phyloP scores from a whole-genome alignment of 2,329 filamentous ascomycete species.

The Harringtonia aguacate region DNA sequence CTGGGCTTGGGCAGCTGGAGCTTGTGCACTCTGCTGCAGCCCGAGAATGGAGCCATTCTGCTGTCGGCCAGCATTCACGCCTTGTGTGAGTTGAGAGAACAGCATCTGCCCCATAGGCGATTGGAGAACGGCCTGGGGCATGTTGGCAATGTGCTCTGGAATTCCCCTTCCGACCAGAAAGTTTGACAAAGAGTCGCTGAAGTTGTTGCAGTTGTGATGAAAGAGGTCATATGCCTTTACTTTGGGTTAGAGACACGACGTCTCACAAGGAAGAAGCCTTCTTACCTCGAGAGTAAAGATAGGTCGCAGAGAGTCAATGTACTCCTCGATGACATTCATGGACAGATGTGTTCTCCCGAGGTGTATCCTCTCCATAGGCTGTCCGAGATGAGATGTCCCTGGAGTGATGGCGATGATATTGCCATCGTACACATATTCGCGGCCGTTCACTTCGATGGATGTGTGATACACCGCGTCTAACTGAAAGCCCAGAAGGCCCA shows the following conservation, averaged over 20 bases:
- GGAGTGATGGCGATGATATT: slow-evolving; percentile 75
- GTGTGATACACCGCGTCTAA: slow-evolving; percentile 96
- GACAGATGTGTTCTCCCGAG: slow-evolving; percentile 73
- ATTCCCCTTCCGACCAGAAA: slow-evolving; percentile 86
- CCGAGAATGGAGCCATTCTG: slow-evolving; percentile 41
- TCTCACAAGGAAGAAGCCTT: not conserved
- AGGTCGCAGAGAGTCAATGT: slow-evolving; percentile 69
- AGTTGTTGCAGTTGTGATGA: slow-evolving; percentile 96
- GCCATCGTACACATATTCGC: slow-evolving; percentile 85
- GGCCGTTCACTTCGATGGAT: slow-evolving; percentile 70
- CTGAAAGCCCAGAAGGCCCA: slow-evolving; percentile 40
- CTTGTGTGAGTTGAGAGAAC: slow-evolving; percentile 53
- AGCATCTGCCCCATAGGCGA: slow-evolving; percentile 86
- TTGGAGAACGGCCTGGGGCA: slow-evolving; percentile 75
- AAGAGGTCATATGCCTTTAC: slow-evolving; percentile 73
- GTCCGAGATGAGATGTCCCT: slow-evolving; percentile 77
- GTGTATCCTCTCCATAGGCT: slow-evolving; percentile 63
- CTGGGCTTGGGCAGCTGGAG: not conserved
- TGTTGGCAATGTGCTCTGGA: slow-evolving; percentile 72
- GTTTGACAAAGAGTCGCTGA: slow-evolving; percentile 82
- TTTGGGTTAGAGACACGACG: slow-evolving; percentile 19
- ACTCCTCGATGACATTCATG: slow-evolving; percentile 74
- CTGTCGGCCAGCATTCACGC: slow-evolving; percentile 37
- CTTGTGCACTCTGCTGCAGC: slow-evolving; percentile 24
- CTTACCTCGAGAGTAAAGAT: slow-evolving; percentile 67